Percentiles rank a stretch among this genome's conserved stretches.
phyloP scores from a whole-genome alignment of 371 early-diverging fungal genomes.

The Mortierella sp. region DNA sequence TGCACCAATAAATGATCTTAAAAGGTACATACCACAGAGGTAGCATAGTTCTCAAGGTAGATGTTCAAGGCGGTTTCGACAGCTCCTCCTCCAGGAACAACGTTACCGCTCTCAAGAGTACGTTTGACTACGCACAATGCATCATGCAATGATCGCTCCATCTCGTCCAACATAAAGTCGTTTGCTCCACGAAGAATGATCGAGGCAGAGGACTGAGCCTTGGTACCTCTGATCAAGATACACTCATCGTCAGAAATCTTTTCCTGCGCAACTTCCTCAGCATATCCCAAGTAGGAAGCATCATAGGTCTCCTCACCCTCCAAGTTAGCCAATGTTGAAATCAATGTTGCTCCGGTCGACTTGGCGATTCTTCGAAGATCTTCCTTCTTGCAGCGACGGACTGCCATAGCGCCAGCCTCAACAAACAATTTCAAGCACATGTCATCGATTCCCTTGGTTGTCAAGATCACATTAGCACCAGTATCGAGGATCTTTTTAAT shows the following conservation, averaged over 20 bases:
- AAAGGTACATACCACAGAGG: constrained; percentile 73
- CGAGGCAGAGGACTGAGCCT: constrained; percentile 90
- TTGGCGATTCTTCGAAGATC: constrained; percentile 98
- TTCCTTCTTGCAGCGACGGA: constrained; percentile 97
- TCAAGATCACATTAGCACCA: constrained; percentile 99
- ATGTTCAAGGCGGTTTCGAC: constrained; percentile 99
- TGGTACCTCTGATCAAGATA: constrained; percentile 96
- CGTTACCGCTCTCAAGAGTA: constrained; percentile 96
- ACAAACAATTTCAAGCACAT: constrained; percentile 98
- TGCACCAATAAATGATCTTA: neutral
- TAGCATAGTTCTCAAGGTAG: constrained; percentile 98
- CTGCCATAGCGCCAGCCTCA: constrained; percentile 95
- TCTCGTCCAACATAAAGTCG: constrained; percentile 99
- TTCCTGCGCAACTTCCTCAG: constrained; percentile 97
- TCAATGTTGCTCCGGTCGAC: constrained; percentile 95
- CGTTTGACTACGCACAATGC: constrained; percentile 98
- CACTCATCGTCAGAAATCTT: constrained; percentile 98
- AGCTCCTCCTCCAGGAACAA: constrained; percentile 99
- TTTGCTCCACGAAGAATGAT: constrained; percentile 99
- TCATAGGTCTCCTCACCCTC: constrained; percentile 99
- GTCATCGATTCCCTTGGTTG: constrained; percentile 99
- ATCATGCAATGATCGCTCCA: constrained; percentile 99
- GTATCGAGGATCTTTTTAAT: constrained; percentile 96
- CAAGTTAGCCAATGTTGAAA: constrained; percentile 97
- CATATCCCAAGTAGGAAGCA: constrained; percentile 90